phyloP scores from a whole-genome alignment of 805 yeast genomes.

The Sugiyamaella floridensis region DNA sequence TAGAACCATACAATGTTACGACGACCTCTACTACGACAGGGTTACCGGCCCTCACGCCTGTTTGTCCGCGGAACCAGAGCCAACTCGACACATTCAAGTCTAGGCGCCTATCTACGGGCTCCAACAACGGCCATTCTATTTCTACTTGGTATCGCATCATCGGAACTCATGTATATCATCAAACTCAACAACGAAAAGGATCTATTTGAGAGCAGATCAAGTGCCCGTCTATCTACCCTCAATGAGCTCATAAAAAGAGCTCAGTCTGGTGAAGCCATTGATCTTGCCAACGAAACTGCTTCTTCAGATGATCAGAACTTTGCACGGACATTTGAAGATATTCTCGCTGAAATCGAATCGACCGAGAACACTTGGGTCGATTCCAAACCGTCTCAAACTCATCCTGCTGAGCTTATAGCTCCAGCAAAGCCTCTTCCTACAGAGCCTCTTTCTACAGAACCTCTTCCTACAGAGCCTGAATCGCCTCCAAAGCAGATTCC shows the following conservation, averaged over 20 bases:
- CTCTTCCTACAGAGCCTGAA: not conserved
- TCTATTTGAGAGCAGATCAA: slow-evolving; percentile 36
- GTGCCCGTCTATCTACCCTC: slow-evolving; percentile 34
- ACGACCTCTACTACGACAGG: too few species aligned
- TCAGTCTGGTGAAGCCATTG: slow-evolving; percentile 36
- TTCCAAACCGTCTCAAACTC: not conserved
- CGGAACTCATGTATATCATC: slow-evolving; percentile 42
- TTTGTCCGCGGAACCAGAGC: not conserved
- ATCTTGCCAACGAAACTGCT: slow-evolving; percentile 37
- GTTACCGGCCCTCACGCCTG: too few species aligned
- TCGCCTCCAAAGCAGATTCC: not conserved
- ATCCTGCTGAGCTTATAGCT: not conserved
- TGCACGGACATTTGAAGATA: slow-evolving; percentile 20
- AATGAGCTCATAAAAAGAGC: slow-evolving; percentile 36
- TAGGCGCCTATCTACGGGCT: slow-evolving; percentile 5
- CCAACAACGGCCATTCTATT: slow-evolving; percentile 36
- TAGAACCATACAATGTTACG: too few species aligned
- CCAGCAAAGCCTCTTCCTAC: not conserved
- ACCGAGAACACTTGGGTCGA: slow-evolving; percentile 19
- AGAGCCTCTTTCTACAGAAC: not conserved
- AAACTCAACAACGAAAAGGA: slow-evolving; percentile 36
- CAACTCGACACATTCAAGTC: not conserved
- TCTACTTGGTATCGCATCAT: slow-evolving; percentile 40
- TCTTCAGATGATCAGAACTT: slow-evolving; percentile 29
- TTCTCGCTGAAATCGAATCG: slow-evolving; percentile 24